phyloP scores from a whole-genome alignment of 202 grass and related monocot species.

The Zoysia matrella region DNA sequence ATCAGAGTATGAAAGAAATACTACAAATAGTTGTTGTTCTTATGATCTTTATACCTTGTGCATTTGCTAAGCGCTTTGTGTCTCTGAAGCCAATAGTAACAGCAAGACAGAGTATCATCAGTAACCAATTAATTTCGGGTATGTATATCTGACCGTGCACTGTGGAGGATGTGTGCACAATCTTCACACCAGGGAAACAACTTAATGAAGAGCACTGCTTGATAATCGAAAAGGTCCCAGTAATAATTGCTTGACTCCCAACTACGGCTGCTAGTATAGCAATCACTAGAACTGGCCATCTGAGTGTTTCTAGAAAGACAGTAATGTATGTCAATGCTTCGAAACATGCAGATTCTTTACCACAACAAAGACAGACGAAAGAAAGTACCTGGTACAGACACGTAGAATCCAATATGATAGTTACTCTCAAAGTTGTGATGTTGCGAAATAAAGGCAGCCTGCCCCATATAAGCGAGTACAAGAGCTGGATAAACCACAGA shows the following conservation, averaged over 20 bases:
- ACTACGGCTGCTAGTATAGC: slow-evolving; percentile 93
- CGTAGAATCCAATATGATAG: slow-evolving; percentile 97
- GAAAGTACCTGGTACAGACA: slow-evolving; percentile 93
- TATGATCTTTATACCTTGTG: slow-evolving; percentile 63
- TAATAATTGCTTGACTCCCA: slow-evolving; percentile 96
- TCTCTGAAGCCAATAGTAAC: slow-evolving; percentile 93
- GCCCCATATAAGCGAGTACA: slow-evolving; percentile 94
- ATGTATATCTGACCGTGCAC: slow-evolving; percentile 97
- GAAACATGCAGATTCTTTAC: not conserved
- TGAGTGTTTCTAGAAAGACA: slow-evolving; percentile 75
- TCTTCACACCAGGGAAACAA: slow-evolving; percentile 96
- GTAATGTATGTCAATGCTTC: slow-evolving; percentile 23
- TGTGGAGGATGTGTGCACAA: slow-evolving; percentile 88
- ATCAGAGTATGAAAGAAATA: slow-evolving; percentile 1
- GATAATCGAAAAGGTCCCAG: slow-evolving; percentile 98
- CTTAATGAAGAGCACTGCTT: slow-evolving; percentile 90
- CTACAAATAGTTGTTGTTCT: not conserved
- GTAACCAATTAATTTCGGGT: slow-evolving; percentile 95
- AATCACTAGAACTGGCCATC: slow-evolving; percentile 94
- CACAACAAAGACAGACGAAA: not conserved
- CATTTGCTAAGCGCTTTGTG: slow-evolving; percentile 87
- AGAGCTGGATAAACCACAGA: slow-evolving; percentile 92
- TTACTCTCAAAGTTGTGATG: slow-evolving; percentile 77
- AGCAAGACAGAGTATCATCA: slow-evolving; percentile 93
- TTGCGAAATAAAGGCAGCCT: slow-evolving; percentile 95